Evolutionary conservation across 495 filamentous ascomycete species (phyloP), one percentile per base, ranked within the genome.

Genomic region (Xylaria telfairii): DNA sequence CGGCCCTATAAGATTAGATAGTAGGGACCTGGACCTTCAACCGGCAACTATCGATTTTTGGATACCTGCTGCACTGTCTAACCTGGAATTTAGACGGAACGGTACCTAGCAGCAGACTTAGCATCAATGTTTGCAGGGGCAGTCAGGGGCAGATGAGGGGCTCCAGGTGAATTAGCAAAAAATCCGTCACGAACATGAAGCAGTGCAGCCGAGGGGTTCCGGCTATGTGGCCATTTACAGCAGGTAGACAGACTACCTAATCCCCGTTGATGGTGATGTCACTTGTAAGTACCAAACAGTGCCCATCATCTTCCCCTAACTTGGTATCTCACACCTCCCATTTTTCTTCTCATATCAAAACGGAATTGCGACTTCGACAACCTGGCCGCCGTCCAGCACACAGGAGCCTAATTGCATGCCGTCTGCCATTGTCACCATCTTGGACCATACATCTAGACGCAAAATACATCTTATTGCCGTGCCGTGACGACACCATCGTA

Each of bases 111-210:
- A n/a, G n/a, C n/a, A 34, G 53, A 34, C 28, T 28, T 19, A 57
- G 30, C 30, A 21, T 17, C 12, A n/a, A 37, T 30, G 8, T 34
- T 21, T 37, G 17, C 60, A 63, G 60, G 60, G 60, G 60, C 60
- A 44, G 15, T 63, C 60, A 63, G 60, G 60, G 39, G 60, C 54
- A 32, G 28, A 4, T 3, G 2, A 28, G 53, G 53, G 9, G 10
- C 7, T 26, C 37, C 28, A 34, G 47, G 13, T 46, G 12, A 19
- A 26, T 37, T 57, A 17, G 30, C 53, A 32, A 15, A 15, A 63
- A 63, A 30, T 24, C 60, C 60, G 37, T 63, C 7, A 26, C 41
- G 37, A 7, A 61, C 42, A n/a, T 61, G 59, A 61, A 61, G 59
- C 59, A 61, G 34, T 13, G 37, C n/a, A n/a, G 10, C 37, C 34